A percentile compares a stretch with the other conserved stretches of the same genome.
Evolutionary conservation across 148 eudicot genomes (phyloP).

Genomic region (Silene conica): DNA sequence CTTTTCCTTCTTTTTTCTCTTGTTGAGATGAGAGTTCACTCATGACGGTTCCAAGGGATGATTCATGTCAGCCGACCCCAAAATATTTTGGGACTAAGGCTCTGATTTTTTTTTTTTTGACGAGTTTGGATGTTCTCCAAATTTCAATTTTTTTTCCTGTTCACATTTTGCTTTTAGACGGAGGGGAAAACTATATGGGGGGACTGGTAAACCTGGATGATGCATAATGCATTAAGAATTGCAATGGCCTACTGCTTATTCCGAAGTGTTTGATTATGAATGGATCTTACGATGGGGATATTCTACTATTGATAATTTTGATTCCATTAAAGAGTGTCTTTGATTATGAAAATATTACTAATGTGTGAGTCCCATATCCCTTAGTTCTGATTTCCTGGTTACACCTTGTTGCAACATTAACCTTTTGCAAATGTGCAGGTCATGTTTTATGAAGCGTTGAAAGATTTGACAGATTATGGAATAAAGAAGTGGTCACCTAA

Average conservation of each 20-base stretch:
- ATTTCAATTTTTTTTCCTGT: too few species aligned
- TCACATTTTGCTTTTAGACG: background rate
- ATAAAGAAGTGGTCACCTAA: conserved; percentile 47
- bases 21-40: too few species aligned
- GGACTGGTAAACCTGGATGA: background rate
- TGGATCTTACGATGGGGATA: too few species aligned
- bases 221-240: too few species aligned
- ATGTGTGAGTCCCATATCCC: background rate
- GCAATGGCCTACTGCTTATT: background rate
- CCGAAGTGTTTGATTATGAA: too few species aligned
- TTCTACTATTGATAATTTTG: background rate
- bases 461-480: conserved; percentile 62
- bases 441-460: conserved; percentile 72
- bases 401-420: background rate
- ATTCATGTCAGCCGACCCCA: too few species aligned
- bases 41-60: too few species aligned
- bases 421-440: conserved; percentile 44
- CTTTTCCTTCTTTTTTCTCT: too few species aligned
- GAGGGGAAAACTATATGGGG: background rate
- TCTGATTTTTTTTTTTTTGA: too few species aligned
- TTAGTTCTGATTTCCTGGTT: background rate
- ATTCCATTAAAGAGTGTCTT: background rate
- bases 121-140: too few species aligned
- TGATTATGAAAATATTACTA: background rate
- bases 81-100: too few species aligned